Evolutionary conservation across 805 yeast genomes (phyloP).

Genomic region (Lipomyces chichibuensis): DNA sequence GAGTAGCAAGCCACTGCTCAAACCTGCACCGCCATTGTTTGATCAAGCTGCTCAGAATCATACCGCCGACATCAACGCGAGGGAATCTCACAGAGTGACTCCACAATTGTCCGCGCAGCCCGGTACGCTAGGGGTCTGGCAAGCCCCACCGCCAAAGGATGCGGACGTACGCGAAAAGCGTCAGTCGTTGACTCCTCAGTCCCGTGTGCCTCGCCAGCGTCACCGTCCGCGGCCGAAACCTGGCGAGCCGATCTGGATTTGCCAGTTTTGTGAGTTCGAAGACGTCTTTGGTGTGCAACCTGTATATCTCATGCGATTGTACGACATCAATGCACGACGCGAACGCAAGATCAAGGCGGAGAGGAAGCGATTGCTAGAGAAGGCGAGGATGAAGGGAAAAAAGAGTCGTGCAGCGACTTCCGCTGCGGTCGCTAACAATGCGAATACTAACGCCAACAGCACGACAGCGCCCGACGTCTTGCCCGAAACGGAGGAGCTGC

Average conservation of each 20-base stretch:
- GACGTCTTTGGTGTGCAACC: constrained; percentile 37
- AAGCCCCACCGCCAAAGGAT: background rate
- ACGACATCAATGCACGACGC: constrained; percentile 32
- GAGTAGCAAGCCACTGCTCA: background rate
- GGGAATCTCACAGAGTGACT: background rate
- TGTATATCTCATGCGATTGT: constrained; percentile 24
- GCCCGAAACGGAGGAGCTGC: background rate
- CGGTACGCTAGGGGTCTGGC: background rate
- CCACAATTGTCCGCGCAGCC: background rate
- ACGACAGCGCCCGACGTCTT: background rate
- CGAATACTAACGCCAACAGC: background rate
- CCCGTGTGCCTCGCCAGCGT: constrained; percentile 9
- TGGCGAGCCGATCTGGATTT: constrained; percentile 35
- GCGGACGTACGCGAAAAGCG: background rate
- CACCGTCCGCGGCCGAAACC: constrained; percentile 33
- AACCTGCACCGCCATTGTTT: background rate
- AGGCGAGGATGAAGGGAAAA: constrained; percentile 35
- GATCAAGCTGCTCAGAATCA: background rate
- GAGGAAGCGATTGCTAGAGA: constrained; percentile 33
- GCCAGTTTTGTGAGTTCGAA: constrained; percentile 38
- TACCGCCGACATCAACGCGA: background rate
- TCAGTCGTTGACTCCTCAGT: background rate
- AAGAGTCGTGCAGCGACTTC: constrained; percentile 17
- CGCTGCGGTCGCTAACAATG: constrained; percentile 11
- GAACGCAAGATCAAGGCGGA: constrained; percentile 30